These are phyloP conservation scores for Huntiella moniliformis DNA, from an alignment of 2,329 filamentous ascomycete genomes.

Conservation along the genomic window DNA sequence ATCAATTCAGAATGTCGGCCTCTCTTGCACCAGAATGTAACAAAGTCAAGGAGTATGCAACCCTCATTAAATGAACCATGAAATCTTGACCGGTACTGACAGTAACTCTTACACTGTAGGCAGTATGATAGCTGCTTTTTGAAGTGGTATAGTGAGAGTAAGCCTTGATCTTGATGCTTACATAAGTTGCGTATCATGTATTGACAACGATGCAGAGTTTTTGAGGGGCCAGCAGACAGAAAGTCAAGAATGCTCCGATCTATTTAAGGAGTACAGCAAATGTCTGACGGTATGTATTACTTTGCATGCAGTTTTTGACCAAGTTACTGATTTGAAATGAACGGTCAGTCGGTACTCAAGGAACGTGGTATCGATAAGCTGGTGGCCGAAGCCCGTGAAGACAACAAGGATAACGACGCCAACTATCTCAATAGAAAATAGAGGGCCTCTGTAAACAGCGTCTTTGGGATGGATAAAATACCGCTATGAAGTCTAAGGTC, in stretches of 20 bases:
- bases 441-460: conserved; percentile 13
- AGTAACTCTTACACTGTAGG: conserved; percentile 26
- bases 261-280: conserved; percentile 77
- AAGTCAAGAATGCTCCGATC: conserved; percentile 63
- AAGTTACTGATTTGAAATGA: background rate
- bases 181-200: background rate
- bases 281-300: conserved; percentile 52
- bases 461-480: too few relatives aligned
- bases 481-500: background rate
- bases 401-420: conserved; percentile 69
- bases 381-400: conserved; percentile 75
- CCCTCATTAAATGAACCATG: background rate
- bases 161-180: conserved; percentile 17
- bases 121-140: conserved; percentile 94
- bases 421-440: conserved; percentile 25
- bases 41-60: conserved; percentile 71
- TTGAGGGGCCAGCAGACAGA: conserved; percentile 65
- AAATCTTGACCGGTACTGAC: background rate
- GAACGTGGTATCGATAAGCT: conserved; percentile 83
- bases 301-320: conserved; percentile 6
- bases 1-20: conserved; percentile 51
- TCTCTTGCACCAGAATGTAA: conserved; percentile 92
- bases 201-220: conserved; percentile 44
- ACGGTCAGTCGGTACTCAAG: conserved; percentile 57
- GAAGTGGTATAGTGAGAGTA: conserved; percentile 99